phyloP scores from a whole-genome alignment of 129 eudicot genomes.

The Lonicera japonica region DNA sequence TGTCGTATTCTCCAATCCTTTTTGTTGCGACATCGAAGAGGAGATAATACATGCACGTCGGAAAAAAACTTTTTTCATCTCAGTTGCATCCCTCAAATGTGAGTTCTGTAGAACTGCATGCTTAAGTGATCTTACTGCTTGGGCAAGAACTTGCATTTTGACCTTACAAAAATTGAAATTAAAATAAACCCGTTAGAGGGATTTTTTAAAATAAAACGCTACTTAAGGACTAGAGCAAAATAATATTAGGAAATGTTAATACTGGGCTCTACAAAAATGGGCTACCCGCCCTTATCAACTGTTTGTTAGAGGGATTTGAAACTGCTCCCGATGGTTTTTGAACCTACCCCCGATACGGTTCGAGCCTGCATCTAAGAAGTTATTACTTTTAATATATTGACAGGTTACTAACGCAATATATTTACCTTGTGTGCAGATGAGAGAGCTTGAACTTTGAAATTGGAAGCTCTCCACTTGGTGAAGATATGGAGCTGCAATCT shows the following conservation, averaged over 20 bases:
- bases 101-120: slow-evolving; percentile 26
- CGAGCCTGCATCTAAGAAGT: no score
- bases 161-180: background rate
- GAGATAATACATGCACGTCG: slow-evolving; percentile 19
- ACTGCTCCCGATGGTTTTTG: no score
- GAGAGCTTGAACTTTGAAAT: slow-evolving; percentile 7
- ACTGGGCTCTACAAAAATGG: no score
- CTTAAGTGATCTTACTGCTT: slow-evolving; percentile 34
- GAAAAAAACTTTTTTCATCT: slow-evolving; percentile 11
- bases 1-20: slow-evolving; percentile 69
- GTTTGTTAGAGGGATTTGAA: no score
- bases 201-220: no score
- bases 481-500: background rate
- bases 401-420: no score
- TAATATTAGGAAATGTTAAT: no score
- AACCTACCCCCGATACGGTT: no score
- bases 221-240: no score
- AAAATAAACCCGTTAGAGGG: background rate
- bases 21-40: slow-evolving; percentile 27
- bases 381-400: no score
- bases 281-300: no score
- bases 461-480: background rate
- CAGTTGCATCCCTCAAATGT: background rate
- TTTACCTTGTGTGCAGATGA: background rate
- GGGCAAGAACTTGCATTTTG: slow-evolving; percentile 59